Evolutionary conservation across 2,329 filamentous ascomycete genomes (phyloP).

Genomic region (Aspergillus flavus): DNA sequence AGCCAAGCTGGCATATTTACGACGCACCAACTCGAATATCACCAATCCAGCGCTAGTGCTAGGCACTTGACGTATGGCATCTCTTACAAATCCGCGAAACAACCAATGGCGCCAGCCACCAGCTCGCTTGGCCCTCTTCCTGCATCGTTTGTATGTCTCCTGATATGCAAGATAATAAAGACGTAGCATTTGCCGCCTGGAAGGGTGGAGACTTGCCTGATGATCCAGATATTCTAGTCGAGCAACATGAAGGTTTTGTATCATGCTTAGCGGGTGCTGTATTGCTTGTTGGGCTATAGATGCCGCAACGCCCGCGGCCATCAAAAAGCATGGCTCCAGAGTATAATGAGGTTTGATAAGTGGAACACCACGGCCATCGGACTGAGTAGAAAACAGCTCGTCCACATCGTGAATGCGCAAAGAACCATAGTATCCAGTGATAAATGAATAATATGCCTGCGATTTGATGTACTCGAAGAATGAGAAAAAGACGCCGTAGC

Average conservation of each 20-base stretch:
- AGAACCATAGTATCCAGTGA: slow-evolving; percentile 60
- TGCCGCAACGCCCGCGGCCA: slow-evolving; percentile 61
- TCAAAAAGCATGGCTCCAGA: slow-evolving; percentile 63
- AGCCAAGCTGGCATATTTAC: slow-evolving; percentile 60
- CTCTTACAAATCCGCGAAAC: slow-evolving; percentile 59
- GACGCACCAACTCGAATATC: slow-evolving; percentile 65
- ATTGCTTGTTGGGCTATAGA: slow-evolving; percentile 61
- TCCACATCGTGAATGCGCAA: slow-evolving; percentile 32
- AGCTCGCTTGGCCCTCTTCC: slow-evolving; percentile 51
- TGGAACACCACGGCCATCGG: slow-evolving; percentile 38
- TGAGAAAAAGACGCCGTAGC: slow-evolving; percentile 64
- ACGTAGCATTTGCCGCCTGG: slow-evolving; percentile 48
- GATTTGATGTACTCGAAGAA: slow-evolving; percentile 66
- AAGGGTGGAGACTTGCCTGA: slow-evolving; percentile 48
- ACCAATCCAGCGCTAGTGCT: slow-evolving; percentile 66
- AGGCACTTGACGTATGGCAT: slow-evolving; percentile 62
- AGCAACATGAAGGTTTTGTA: slow-evolving; percentile 63
- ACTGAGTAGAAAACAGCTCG: slow-evolving; percentile 29
- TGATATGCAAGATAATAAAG: slow-evolving; percentile 64
- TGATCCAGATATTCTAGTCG: slow-evolving; percentile 63
- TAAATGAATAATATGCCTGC: slow-evolving; percentile 63
- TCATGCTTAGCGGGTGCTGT: slow-evolving; percentile 60
- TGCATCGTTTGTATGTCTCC: slow-evolving; percentile 60
- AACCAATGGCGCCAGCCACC: slow-evolving; percentile 61
- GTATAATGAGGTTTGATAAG: slow-evolving; percentile 65